These are phyloP conservation scores for Monosporascus sp. DNA, from an alignment of 2,329 filamentous ascomycete genomes.

Conservation along the genomic window DNA sequence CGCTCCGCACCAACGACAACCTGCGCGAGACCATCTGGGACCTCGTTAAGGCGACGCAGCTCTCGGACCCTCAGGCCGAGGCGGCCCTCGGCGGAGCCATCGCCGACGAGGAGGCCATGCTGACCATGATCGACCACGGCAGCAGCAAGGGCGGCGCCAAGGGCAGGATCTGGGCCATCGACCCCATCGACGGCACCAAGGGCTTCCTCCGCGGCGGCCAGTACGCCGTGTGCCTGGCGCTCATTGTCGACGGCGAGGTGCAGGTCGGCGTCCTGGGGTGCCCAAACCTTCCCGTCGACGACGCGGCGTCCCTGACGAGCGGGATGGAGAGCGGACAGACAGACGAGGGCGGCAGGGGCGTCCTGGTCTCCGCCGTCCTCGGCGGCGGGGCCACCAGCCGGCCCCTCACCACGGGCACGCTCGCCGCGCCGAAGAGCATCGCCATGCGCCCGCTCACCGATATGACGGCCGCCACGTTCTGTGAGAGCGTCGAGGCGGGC, in stretches of 20 bases:
- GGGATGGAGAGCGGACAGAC: conserved; percentile 70
- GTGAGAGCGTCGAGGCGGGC: conserved; percentile 89
- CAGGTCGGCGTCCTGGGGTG: conserved; percentile 92
- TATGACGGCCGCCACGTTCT: conserved; percentile 81
- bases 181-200: conserved; percentile 97
- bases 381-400: conserved; percentile 78
- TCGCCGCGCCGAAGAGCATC: conserved; percentile 57
- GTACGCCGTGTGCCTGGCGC: conserved; percentile 88
- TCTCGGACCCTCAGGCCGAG: conserved; percentile 62
- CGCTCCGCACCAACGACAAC: conserved; percentile 65
- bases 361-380: conserved; percentile 79
- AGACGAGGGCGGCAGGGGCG: conserved; percentile 67
- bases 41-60: conserved; percentile 66
- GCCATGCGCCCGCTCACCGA: conserved; percentile 73
- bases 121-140: conserved; percentile 62
- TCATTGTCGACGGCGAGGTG: conserved; percentile 90
- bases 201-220: conserved; percentile 94
- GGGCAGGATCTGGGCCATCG: conserved; percentile 90
- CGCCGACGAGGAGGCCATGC: conserved; percentile 59
- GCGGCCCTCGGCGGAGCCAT: conserved; percentile 65
- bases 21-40: conserved; percentile 78
- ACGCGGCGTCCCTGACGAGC: conserved; percentile 64
- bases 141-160: conserved; percentile 64
- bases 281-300: conserved; percentile 88
- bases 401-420: conserved; percentile 54